Conservation (phyloP, 1,284 basidiomycete species). For the Melampsora larici-populina region DNA sequence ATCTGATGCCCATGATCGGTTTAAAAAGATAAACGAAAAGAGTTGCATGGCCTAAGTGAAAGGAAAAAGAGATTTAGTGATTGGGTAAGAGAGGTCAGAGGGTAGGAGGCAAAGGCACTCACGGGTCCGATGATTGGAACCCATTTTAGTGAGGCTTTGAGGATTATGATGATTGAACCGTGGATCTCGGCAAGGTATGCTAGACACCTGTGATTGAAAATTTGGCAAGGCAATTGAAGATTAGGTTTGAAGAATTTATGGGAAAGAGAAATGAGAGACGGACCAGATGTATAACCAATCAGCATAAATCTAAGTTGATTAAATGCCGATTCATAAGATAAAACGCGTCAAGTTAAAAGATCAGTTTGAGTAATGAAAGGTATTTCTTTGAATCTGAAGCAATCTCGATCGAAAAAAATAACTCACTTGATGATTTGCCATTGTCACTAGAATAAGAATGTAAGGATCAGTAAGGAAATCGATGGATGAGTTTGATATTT, state of each 20-base stretch:
- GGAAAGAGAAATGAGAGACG: conserved; percentile 5
- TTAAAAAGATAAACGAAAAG: conserved; percentile 83
- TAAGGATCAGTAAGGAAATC: no score
- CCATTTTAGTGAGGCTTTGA: conserved; percentile 85
- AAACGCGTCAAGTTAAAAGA: no score
- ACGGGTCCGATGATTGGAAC: conserved; percentile 84
- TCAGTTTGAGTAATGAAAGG: no score
- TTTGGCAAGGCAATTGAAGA: no score
- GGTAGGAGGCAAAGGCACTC: conserved; percentile 50
- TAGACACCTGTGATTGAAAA: conserved; percentile 58
- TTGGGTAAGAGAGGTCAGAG: not conserved
- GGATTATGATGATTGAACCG: conserved; percentile 74
- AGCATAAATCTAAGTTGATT: conserved; percentile 66
- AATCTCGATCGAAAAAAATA: no score
- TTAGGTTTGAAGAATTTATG: no score
- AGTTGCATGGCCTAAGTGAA: conserved; percentile 74
- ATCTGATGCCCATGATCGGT: conserved; percentile 81
- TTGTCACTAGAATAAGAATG: no score
- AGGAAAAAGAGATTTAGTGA: not conserved
- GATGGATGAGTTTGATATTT: no score
- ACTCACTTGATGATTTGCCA: conserved; percentile 50
- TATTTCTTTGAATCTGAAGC: no score
- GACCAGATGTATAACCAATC: conserved; percentile 86
- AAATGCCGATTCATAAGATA: not conserved
- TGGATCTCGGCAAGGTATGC: conserved; percentile 71